Percentiles rank a stretch among this genome's conserved stretches.
phyloP scores from a whole-genome alignment of 2,329 filamentous ascomycete genomes.

The Neopestalotiopsis clavispora region DNA sequence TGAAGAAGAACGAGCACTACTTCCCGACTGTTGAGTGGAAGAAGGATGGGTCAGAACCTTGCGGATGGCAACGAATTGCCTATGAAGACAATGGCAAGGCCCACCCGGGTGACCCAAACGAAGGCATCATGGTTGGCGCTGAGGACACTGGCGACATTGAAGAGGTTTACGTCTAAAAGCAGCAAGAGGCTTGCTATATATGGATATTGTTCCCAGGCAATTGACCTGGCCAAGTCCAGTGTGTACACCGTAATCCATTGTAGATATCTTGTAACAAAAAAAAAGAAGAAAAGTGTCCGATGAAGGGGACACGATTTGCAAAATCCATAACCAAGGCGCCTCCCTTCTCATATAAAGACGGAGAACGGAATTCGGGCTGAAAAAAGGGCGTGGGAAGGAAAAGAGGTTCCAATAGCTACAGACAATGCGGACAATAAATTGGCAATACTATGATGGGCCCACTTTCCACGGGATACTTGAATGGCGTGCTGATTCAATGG shows the following conservation, averaged over 20 bases:
- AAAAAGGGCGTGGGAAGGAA: too few species aligned
- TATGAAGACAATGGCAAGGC: conserved; percentile 60
- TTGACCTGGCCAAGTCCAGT: background rate
- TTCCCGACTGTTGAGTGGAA: conserved; percentile 75
- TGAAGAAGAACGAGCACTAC: conserved; percentile 99
- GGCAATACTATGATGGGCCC: background rate
- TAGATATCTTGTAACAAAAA: background rate
- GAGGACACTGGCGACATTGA: conserved; percentile 51
- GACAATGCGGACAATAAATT: too few species aligned
- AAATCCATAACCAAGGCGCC: background rate
- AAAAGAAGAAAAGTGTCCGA: background rate
- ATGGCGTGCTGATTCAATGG: background rate
- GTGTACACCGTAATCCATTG: background rate
- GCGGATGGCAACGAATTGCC: conserved; percentile 67
- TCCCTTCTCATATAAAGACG: too few species aligned
- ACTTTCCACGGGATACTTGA: background rate
- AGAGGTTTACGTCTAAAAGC: conserved; percentile 6
- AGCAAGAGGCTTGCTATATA: background rate
- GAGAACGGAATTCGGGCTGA: too few species aligned
- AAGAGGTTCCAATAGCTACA: too few species aligned
- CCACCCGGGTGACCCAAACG: conserved; percentile 58
- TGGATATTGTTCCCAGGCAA: background rate
- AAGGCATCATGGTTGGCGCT: conserved; percentile 47
- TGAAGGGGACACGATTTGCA: background rate
- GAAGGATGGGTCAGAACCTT: conserved; percentile 63